Evolutionary conservation across 345 rosid species (phyloP).

Genomic region (Arabidopsis suecica): DNA sequence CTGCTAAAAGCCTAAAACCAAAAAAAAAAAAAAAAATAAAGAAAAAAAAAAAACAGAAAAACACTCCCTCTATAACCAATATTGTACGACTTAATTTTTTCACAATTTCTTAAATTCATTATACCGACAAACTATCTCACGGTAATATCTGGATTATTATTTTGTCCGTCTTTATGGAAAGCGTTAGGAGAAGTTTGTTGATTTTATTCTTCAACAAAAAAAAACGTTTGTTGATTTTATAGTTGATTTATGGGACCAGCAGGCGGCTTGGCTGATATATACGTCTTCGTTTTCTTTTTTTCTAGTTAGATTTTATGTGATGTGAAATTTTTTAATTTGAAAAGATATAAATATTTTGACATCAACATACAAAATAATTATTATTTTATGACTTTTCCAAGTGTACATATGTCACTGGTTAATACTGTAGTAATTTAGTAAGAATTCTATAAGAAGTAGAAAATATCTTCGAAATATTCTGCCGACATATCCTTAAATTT

Average conservation of each 20-base stretch:
- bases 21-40: too few species aligned
- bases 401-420: too few species aligned
- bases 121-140: not conserved
- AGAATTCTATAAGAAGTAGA: slow-evolving; percentile 3
- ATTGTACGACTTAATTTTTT: not conserved
- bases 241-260: slow-evolving; percentile 21
- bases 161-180: not conserved
- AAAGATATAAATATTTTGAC: not conserved
- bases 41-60: not conserved
- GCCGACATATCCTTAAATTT: slow-evolving; percentile 26
- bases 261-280: slow-evolving; percentile 29
- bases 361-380: not conserved
- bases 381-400: too few species aligned
- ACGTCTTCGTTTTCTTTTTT: not conserved
- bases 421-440: not conserved
- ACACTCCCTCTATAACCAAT: not conserved
- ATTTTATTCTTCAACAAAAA: not conserved
- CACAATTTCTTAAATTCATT: not conserved
- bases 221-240: not conserved
- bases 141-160: not conserved
- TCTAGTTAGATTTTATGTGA: not conserved
- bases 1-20: too few species aligned
- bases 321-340: not conserved
- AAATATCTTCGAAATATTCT: slow-evolving; percentile 12
- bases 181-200: slow-evolving; percentile 1